Conservation (phyloP, 805 yeast genomes). For the Candida jianshihensis region DNA sequence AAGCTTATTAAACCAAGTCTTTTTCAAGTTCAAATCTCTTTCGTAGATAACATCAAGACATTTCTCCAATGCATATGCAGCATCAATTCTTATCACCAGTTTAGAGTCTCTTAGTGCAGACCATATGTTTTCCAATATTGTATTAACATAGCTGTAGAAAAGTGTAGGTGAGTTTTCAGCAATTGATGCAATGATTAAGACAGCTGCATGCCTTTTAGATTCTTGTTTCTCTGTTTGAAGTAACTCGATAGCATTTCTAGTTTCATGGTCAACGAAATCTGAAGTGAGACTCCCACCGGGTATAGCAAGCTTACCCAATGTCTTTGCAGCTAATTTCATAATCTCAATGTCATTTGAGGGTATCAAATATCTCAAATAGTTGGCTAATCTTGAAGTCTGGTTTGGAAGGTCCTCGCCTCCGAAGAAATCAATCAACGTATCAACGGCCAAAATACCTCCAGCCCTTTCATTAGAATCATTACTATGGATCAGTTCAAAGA, state of each 20-base stretch:
- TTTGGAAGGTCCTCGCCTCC: conserved; percentile 82
- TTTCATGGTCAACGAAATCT: conserved; percentile 89
- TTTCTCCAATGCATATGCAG: conserved; percentile 72
- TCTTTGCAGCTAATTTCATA: conserved; percentile 79
- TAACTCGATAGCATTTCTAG: conserved; percentile 86
- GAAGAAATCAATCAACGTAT: conserved; percentile 78
- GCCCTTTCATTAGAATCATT: conserved; percentile 64
- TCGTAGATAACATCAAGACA: conserved; percentile 76
- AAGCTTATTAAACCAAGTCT: conserved; percentile 68
- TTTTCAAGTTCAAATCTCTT: conserved; percentile 64
- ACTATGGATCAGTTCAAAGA: conserved; percentile 78
- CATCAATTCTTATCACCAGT: conserved; percentile 66
- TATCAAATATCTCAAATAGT: conserved; percentile 71
- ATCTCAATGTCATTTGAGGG: conserved; percentile 79
- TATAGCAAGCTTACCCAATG: conserved; percentile 81
- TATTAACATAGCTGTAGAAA: conserved; percentile 68
- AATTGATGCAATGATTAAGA: conserved; percentile 71
- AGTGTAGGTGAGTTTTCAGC: conserved; percentile 85
- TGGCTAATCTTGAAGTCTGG: conserved; percentile 86
- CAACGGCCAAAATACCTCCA: conserved; percentile 90
- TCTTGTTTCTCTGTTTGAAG: conserved; percentile 83
- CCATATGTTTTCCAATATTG: conserved; percentile 81
- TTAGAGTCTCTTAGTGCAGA: conserved; percentile 78
- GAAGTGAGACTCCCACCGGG: conserved; percentile 88
- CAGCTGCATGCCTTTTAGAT: conserved; percentile 84